These are phyloP conservation scores for Endothia cerciana DNA, from an alignment of 2,329 filamentous ascomycete species.

Conservation along the genomic window DNA sequence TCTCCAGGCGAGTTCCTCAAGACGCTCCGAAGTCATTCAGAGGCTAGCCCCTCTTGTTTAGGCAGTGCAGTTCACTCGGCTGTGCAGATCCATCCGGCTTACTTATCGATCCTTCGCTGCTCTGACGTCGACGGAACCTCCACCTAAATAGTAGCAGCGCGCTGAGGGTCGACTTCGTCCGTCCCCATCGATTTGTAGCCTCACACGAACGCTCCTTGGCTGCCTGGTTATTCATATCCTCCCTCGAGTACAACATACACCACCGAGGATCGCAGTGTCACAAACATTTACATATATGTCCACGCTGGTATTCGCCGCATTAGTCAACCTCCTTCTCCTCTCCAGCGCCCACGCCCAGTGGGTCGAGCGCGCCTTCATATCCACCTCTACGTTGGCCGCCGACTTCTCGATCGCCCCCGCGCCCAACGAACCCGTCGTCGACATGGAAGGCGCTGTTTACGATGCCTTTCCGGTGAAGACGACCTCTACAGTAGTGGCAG, in stretches of 20 bases:
- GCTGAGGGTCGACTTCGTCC: background rate
- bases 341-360: slow-evolving; percentile 12
- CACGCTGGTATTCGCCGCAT: slow-evolving; percentile 15
- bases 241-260: background rate
- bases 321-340: slow-evolving; percentile 11
- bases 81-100: slow-evolving; percentile 17
- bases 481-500: slow-evolving; percentile 15
- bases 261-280: background rate
- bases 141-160: background rate
- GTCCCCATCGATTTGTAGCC: background rate
- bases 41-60: background rate
- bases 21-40: background rate
- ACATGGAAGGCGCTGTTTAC: slow-evolving; percentile 15
- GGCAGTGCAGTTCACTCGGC: background rate
- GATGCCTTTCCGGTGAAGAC: slow-evolving; percentile 12
- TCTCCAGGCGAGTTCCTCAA: background rate
- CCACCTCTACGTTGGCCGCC: slow-evolving; percentile 7
- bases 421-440: slow-evolving; percentile 14
- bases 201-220: background rate
- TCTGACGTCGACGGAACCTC: slow-evolving; percentile 26
- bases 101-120: slow-evolving; percentile 15
- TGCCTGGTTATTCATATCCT: background rate
- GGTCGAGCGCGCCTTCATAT: slow-evolving; percentile 13
- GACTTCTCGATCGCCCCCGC: slow-evolving; percentile 28
- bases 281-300: slow-evolving; percentile 12